Evolutionary conservation across 345 rosid species (phyloP), one percentile per base, ranked within the genome.

Genomic region (Gynandropsis gynandra): DNA sequence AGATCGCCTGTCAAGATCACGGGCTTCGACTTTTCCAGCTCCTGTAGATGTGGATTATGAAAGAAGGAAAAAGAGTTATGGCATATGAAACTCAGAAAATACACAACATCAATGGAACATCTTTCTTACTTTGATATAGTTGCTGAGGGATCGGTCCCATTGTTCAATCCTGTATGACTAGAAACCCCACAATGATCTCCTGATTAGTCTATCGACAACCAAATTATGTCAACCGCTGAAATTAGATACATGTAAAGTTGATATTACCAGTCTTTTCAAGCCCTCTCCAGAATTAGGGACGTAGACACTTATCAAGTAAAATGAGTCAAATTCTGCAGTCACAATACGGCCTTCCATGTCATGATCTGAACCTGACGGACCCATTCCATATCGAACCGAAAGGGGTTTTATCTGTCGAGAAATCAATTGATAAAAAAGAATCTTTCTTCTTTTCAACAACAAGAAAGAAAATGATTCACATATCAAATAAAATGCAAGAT

Each of bases 211-310:
- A 29, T 37, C 24, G 13, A 38, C 27, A 27, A 19, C 17, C 15
- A 53, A 35, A 59, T n/a, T 31, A 17, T 10, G 41, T 34, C n/a
- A 54, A 42, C 27, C 1, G n/a, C 58, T 6, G 54, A 52, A 67
- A 62, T 52, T 11, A 46, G 13, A 56, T 39, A 51, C 50, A 24
- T 27, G 3, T 34, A 40, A 16, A 39, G n/a, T 9, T 38, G 56
- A 52, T 35, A 49, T 65, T 79, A 87, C 96, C 95, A 87, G 75
- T 78, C 98, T 82, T 76, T 63, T 82, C 74, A 92, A 69, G 75
- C 96, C 96, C 62, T 92, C 98, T 42, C 98, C 98, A 12, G 98
- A 82, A 61, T 87, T 92, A 52, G 98, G 98, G 59, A 92, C 85
- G 38, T 87, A 92, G n/a, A 73, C 67, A 13, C 59, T 63, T 59